phyloP scores from a whole-genome alignment of 352 stramenopile species.

The Phytophthora megakarya region DNA sequence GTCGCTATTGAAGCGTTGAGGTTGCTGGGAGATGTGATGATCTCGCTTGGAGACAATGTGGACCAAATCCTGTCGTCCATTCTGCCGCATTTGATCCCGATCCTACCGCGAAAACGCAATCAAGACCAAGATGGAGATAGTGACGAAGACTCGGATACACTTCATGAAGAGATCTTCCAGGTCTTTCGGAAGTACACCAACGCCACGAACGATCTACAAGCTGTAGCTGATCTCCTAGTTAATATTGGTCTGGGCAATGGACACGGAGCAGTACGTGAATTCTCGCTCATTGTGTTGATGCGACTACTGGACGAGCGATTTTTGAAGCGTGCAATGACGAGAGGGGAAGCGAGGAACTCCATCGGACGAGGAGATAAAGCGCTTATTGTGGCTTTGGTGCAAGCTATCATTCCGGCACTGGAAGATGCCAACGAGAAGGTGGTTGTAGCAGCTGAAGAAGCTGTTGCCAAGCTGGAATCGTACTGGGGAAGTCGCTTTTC shows the following conservation, averaged over 20 bases:
- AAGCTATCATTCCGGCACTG: slow-evolving; percentile 61
- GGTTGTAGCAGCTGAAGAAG: slow-evolving; percentile 69
- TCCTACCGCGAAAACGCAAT: slow-evolving; percentile 34
- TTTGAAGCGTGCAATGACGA: slow-evolving; percentile 14
- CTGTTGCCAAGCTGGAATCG: slow-evolving; percentile 63
- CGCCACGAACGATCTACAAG: slow-evolving; percentile 63
- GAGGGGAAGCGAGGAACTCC: slow-evolving; percentile 17
- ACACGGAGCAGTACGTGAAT: slow-evolving; percentile 49
- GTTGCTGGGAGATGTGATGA: slow-evolving; percentile 68
- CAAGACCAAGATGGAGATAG: slow-evolving; percentile 19
- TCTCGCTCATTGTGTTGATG: slow-evolving; percentile 50
- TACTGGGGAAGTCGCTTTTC: slow-evolving; percentile 53
- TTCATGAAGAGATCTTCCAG: slow-evolving; percentile 63
- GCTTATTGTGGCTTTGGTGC: slow-evolving; percentile 59
- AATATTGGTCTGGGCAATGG: slow-evolving; percentile 60
- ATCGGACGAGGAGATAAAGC: slow-evolving; percentile 51
- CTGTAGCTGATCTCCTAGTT: slow-evolving; percentile 61
- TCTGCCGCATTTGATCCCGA: slow-evolving; percentile 65
- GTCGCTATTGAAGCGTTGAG: slow-evolving; percentile 60
- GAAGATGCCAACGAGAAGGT: slow-evolving; percentile 65
- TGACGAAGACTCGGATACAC: slow-evolving; percentile 15
- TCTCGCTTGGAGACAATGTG: slow-evolving; percentile 62
- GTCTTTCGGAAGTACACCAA: slow-evolving; percentile 71
- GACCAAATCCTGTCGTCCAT: slow-evolving; percentile 75
- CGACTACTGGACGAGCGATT: slow-evolving; percentile 66